Conservation (phyloP, 805 yeast genomes). For the Candida verbasci region DNA sequence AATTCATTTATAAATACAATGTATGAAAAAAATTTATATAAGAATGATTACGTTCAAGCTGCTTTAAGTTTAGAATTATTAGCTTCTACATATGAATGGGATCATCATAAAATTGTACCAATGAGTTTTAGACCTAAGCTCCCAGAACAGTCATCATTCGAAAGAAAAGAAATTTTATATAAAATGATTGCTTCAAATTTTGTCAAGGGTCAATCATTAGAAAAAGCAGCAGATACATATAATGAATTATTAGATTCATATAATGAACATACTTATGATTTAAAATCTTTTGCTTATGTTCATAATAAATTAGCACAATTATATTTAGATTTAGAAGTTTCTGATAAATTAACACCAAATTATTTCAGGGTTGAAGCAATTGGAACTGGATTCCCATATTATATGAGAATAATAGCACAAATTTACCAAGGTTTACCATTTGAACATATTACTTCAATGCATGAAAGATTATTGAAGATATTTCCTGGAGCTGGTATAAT, state of each 20-base stretch:
- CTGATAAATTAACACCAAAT: conserved; percentile 71
- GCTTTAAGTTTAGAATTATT: conserved; percentile 75
- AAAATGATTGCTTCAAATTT: conserved; percentile 69
- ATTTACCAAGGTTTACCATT: conserved; percentile 84
- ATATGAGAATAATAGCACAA: conserved; percentile 70
- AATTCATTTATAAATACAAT: conserved; percentile 74
- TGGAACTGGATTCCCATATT: conserved; percentile 80
- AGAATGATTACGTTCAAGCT: conserved; percentile 71
- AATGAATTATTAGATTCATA: conserved; percentile 75
- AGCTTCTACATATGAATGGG: conserved; percentile 76
- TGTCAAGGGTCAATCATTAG: conserved; percentile 66
- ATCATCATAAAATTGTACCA: conserved; percentile 51
- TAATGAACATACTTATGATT: conserved; percentile 67
- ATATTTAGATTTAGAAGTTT: conserved; percentile 61
- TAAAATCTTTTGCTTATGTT: conserved; percentile 68
- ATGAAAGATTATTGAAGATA: conserved; percentile 64
- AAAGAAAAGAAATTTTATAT: conserved; percentile 69
- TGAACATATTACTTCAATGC: conserved; percentile 82
- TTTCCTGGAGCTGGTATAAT: conserved; percentile 81
- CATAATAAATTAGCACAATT: conserved; percentile 64
- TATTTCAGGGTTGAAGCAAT: conserved; percentile 75
- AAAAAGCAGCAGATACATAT: conserved; percentile 74
- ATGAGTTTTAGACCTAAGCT: conserved; percentile 60
- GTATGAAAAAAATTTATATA: conserved; percentile 58
- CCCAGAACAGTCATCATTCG: conserved; percentile 78